A percentile compares a stretch with the other conserved stretches of the same genome.
Evolutionary conservation across 306 rosid species (phyloP).

Genomic region (Mimosa bimucronata): DNA sequence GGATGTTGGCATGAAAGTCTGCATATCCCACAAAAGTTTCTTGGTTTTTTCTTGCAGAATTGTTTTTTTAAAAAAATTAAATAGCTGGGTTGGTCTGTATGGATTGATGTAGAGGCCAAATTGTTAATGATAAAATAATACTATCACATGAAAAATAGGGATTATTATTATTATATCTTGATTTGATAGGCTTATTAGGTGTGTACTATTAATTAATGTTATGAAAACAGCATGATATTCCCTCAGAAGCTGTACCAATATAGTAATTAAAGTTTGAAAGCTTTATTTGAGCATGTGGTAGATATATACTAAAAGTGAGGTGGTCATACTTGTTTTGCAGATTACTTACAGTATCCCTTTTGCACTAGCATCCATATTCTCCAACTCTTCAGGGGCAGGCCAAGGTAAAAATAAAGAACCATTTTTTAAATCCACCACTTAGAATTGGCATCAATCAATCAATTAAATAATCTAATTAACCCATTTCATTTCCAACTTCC

Average conservation of each 20-base stretch:
- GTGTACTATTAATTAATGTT: background rate
- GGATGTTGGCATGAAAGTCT: background rate
- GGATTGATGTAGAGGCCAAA: slow-evolving; percentile 25
- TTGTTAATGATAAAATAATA: background rate
- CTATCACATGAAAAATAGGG: background rate
- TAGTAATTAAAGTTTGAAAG: background rate
- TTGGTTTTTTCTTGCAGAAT: slow-evolving; percentile 10
- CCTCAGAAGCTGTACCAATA: background rate
- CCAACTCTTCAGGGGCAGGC: slow-evolving; percentile 71
- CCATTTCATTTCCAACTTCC: background rate
- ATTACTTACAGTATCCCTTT: slow-evolving; percentile 84
- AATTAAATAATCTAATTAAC: background rate
- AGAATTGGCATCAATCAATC: background rate
- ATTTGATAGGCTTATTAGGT: background rate
- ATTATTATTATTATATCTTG: background rate
- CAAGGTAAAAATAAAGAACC: slow-evolving; percentile 61
- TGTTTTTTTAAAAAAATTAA: background rate
- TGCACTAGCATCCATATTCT: slow-evolving; percentile 91
- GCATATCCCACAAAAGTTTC: slow-evolving; percentile 9
- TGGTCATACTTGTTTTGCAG: slow-evolving; percentile 44
- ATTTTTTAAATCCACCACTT: background rate
- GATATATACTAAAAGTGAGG: background rate
- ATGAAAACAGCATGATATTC: background rate
- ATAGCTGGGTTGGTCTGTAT: background rate
- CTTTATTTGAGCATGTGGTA: slow-evolving; percentile 2